A percentile compares a stretch with the other conserved stretches of the same genome.
Evolutionary conservation across 805 yeast genomes (phyloP).

Genomic region (Barnettozyma populi): DNA sequence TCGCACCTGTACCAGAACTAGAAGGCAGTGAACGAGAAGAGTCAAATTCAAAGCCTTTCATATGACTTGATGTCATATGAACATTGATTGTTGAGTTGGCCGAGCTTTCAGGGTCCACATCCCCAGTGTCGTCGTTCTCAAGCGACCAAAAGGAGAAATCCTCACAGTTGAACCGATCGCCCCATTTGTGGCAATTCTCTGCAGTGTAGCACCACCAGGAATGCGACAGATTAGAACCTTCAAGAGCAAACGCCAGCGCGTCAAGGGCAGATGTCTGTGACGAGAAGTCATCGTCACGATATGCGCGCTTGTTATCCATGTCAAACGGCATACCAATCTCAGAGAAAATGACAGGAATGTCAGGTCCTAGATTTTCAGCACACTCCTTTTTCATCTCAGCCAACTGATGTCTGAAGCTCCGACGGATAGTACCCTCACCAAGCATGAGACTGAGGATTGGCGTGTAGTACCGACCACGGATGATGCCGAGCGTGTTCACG

Average conservation of each 20-base stretch:
- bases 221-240: conserved; percentile 63
- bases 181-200: conserved; percentile 72
- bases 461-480: conserved; percentile 68
- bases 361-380: conserved; percentile 48
- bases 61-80: not conserved
- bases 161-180: conserved; percentile 92
- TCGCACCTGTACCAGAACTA: not conserved
- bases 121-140: conserved; percentile 40
- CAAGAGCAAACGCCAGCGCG: conserved; percentile 74
- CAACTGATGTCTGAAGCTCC: conserved; percentile 65
- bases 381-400: conserved; percentile 64
- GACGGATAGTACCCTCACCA: conserved; percentile 76
- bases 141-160: conserved; percentile 84
- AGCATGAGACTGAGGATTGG: conserved; percentile 73
- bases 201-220: conserved; percentile 85
- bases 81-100: not conserved
- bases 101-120: not conserved
- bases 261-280: conserved; percentile 82
- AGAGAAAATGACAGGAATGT: conserved; percentile 72
- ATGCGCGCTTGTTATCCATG: conserved; percentile 80
- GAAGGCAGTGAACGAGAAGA: not conserved
- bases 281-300: conserved; percentile 54
- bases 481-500: conserved; percentile 84
- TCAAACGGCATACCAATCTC: conserved; percentile 99
- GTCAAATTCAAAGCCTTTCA: not conserved